Percentiles rank a stretch among this genome's conserved stretches.
These are phyloP conservation scores for Patellaria atrata DNA, from an alignment of 495 filamentous ascomycete genomes.

Conservation along the genomic window DNA sequence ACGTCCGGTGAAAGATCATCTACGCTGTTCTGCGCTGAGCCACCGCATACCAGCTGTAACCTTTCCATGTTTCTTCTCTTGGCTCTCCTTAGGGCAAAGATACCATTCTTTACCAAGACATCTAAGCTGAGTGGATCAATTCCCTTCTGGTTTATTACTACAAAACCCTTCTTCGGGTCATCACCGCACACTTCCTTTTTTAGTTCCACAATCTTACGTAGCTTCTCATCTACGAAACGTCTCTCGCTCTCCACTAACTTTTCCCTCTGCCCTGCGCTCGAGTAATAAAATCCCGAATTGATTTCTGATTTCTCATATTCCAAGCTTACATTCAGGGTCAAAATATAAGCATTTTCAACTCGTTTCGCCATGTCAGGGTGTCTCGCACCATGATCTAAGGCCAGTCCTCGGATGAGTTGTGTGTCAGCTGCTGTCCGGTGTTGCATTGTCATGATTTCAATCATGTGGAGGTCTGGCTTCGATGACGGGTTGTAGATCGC, in stretches of 20 bases:
- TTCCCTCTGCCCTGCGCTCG: conserved; percentile 85
- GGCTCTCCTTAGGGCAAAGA: conserved; percentile 80
- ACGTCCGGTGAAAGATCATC: conserved; percentile 81
- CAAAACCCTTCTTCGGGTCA: conserved; percentile 89
- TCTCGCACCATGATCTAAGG: conserved; percentile 86
- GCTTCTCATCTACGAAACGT: conserved; percentile 87
- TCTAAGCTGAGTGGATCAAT: conserved; percentile 94
- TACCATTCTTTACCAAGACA: conserved; percentile 93
- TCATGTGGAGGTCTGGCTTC: conserved; percentile 96
- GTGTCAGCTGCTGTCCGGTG: conserved; percentile 93
- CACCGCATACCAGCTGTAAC: conserved; percentile 85
- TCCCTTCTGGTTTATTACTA: conserved; percentile 98
- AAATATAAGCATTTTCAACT: conserved; percentile 87
- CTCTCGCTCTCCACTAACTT: conserved; percentile 97
- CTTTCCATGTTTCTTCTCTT: conserved; percentile 99
- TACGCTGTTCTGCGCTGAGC: conserved; percentile 84
- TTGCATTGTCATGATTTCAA: conserved; percentile 99
- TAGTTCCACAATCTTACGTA: conserved; percentile 93
- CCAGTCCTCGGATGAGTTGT: conserved; percentile 83
- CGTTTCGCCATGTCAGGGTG: conserved; percentile 98
- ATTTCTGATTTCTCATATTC: conserved; percentile 99
- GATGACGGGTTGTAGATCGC: conserved; percentile 78
- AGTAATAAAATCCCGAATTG: conserved; percentile 99
- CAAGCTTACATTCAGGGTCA: conserved; percentile 89
- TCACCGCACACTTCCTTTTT: conserved; percentile 96